Evolutionary conservation across 176 grass and related monocot genomes (phyloP), one percentile per base, ranked within the genome.

Genomic region (Dactylis glomerata): DNA sequence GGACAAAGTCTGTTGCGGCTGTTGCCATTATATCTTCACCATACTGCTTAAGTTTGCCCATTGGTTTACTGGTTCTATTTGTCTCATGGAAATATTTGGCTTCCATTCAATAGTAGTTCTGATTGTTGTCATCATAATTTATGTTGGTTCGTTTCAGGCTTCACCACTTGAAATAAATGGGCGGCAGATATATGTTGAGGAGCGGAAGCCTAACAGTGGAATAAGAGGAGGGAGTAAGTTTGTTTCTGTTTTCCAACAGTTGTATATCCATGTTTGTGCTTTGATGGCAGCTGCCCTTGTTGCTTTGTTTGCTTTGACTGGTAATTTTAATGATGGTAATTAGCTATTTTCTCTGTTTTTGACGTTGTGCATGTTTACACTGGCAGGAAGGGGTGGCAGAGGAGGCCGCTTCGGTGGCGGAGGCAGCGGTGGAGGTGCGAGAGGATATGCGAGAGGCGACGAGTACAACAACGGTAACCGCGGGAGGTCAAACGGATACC

Each of bases 161-260:
- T 86, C 94, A 30, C 90, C 92, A 40, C 81, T 97, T 73, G 86
- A 92, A 78, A 91, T 97, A 88, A 94, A 92, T 23, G 92, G 94
- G n/a, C 83, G 92, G 28, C 76, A 91, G 87, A 90, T 97, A 86
- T 94, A 97, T 86, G 94, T 97, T 5, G 94, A 97, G 88, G 92
- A 97, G 81, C 81, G 94, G 83, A 97, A 89, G 44, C 90, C 88
- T 84, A 94, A 92, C 83, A 94, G 87, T 68, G 92, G 92, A 57
- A 81, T 89, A 56, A 84, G 90, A 88, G 88, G 94, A 73, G 92
- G 94, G 82, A 94, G 94, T 97, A 87, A 85, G 90, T 86, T 72
- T 3, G 6, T 83, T 51, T 66, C 4, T 73, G 63, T 44, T 54
- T 56, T 36, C 27, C 61, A 11, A 14, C 71, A 52, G 17, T 45